Base-by-base conservation (phyloP, 2,329 filamentous ascomycete species). In the Fusarium pseudoanthophilum region DNA sequence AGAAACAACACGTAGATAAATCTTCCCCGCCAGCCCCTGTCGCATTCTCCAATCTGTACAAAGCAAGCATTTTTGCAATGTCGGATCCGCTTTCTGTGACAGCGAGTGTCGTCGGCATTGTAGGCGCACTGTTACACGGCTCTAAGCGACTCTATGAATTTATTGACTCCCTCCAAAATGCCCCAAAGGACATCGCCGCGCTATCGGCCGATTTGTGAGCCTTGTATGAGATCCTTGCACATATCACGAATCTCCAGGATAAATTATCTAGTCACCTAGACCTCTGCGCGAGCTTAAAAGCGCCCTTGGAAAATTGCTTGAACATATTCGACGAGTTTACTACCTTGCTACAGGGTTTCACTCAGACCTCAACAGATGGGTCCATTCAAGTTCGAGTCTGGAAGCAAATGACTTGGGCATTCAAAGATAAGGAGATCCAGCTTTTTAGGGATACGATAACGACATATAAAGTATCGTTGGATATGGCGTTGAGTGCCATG, bases 171-270 rank as follows among this genome's bases (percentile, higher is more conserved):
- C 24, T 53, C 3, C 24, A n/a, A n/a, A 18, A 37, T 37, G 51
- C 34, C 2, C 51, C 51, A 3, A 39, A 39, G 2, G 51, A 53
- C 20, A 39, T 53, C 4, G 7, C 34, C 10, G 24, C 14, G 3
- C 7, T 53, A 4, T 39, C 34, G 2, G 10, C 24, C 2, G 51
- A 28, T 4, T 28, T 53, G 5, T 39, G 34, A 13, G 51, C 51
- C 5, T 9, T 37, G 0, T 39, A 28, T 16, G 24, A 28, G 14
- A 26, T 53, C 0, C 34, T 39, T 0, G 51, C 34, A 0, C 24
- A 53, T 10, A 15, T 39, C 10, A 28, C 34, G 2, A n/a, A 10
- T 5, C 1, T n/a, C 20, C 51, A 53, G 14, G 34, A 53, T 10
- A 53, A 2, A 2, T 1, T 53, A 0, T 28, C 51, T 1, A 18